These are phyloP conservation scores for Leptographium procerum DNA, from an alignment of 2,329 filamentous ascomycete species.

Conservation along the genomic window DNA sequence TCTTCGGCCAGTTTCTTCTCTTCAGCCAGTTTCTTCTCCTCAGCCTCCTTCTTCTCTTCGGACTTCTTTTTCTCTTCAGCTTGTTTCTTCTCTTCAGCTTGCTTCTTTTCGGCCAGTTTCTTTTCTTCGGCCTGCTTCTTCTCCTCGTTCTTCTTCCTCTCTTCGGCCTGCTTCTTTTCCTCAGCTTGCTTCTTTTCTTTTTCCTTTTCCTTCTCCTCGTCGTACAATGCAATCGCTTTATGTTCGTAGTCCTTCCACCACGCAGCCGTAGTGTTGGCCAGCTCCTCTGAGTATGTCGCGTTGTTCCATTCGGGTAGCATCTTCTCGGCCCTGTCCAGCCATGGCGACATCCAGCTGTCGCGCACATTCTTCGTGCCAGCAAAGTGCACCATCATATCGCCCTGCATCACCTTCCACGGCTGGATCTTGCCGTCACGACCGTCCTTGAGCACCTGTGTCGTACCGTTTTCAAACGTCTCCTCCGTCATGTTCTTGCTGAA, in stretches of 20 bases:
- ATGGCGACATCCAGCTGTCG: constrained; percentile 21
- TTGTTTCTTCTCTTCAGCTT: background rate
- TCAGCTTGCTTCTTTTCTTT: background rate
- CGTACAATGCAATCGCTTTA: background rate
- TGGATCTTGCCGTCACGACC: constrained; percentile 15
- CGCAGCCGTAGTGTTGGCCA: constrained; percentile 10
- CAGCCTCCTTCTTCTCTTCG: background rate
- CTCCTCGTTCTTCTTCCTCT: background rate
- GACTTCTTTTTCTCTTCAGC: background rate
- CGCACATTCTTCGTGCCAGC: constrained; percentile 18
- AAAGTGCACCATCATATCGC: constrained; percentile 20
- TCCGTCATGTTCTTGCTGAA: constrained; percentile 17
- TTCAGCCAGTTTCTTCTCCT: background rate
- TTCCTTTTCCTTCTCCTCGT: background rate
- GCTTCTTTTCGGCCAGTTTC: background rate
- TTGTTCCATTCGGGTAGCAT: constrained; percentile 19
- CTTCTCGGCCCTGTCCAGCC: constrained; percentile 18
- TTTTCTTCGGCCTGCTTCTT: constrained; percentile 5
- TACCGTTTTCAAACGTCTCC: constrained; percentile 18
- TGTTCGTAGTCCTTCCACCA: constrained; percentile 15
- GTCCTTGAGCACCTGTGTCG: constrained; percentile 16
- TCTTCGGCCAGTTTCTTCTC: background rate
- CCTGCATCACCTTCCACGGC: constrained; percentile 21
- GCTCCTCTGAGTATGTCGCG: constrained; percentile 9
- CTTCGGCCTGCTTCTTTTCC: background rate